A percentile compares a stretch with the other conserved stretches of the same genome.
Conservation (phyloP, 2,329 filamentous ascomycete genomes). For the Hortaea werneckii region DNA sequence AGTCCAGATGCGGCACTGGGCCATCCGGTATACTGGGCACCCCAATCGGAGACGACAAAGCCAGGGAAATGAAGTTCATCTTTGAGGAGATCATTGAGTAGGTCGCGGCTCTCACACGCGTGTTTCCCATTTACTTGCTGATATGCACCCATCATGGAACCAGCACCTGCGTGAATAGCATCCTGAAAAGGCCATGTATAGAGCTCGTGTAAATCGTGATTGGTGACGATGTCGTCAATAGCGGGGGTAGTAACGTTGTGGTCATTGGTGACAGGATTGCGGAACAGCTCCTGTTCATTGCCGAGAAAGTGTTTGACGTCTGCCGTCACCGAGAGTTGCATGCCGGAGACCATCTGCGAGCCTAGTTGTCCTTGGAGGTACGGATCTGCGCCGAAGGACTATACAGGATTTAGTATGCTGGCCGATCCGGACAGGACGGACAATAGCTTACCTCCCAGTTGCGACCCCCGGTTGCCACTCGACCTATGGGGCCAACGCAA, state of each 20-base stretch:
- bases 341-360: no score
- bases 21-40: not conserved
- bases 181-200: not conserved
- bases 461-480: constrained; percentile 5
- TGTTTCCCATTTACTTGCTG: not conserved
- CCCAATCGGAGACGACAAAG: not conserved
- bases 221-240: no score
- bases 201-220: not conserved
- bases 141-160: not conserved
- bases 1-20: not conserved
- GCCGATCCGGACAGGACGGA: not conserved
- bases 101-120: not conserved
- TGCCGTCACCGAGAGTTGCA: constrained; percentile 24
- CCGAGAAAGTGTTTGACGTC: constrained; percentile 25
- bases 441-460: constrained; percentile 6
- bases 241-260: not conserved
- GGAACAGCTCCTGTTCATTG: constrained; percentile 19
- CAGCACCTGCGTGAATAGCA: not conserved
- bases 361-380: no score
- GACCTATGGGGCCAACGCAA: constrained; percentile 20
- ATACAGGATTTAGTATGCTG: no score
- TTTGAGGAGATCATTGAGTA: not conserved
- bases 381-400: constrained; percentile 1
- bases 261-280: constrained; percentile 15
- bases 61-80: not conserved